These are phyloP conservation scores for Metschnikowia cerradonensis DNA, from an alignment of 805 yeast genomes.

Conservation along the genomic window DNA sequence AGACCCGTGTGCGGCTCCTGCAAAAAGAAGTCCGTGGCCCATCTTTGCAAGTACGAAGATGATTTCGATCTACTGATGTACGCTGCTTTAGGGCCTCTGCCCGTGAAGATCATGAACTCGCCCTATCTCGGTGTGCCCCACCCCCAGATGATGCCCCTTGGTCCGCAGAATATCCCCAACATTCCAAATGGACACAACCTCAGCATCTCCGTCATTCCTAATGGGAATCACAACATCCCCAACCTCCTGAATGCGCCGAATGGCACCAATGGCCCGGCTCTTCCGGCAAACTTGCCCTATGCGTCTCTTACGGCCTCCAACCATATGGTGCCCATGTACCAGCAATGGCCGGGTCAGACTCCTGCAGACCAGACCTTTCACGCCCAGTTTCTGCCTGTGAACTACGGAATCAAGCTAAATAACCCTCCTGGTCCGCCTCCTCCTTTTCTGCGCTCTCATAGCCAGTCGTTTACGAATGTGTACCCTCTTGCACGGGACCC, in stretches of 20 bases:
- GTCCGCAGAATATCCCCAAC: background rate
- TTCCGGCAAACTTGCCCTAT: background rate
- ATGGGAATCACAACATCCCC: background rate
- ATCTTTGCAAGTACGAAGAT: conserved; percentile 37
- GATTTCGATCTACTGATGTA: conserved; percentile 1
- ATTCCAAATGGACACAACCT: background rate
- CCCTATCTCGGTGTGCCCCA: conserved; percentile 13
- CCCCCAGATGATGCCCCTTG: conserved; percentile 4
- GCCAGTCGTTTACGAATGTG: background rate
- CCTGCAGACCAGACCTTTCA: background rate
- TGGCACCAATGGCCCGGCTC: background rate
- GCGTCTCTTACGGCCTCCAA: background rate
- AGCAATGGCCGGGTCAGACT: conserved; percentile 2
- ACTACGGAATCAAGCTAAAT: background rate
- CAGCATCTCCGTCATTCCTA: background rate
- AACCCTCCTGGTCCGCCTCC: background rate
- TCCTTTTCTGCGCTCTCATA: background rate
- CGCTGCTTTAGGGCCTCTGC: background rate
- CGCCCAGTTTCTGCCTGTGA: background rate
- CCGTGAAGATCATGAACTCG: background rate
- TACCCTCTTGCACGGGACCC: background rate
- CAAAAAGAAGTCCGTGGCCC: conserved; percentile 40
- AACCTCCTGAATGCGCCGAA: background rate
- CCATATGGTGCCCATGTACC: conserved; percentile 1
- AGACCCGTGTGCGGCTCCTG: conserved; percentile 43